Conservation (phyloP, 805 yeast genomes). For the Metschnikowia gruessii region DNA sequence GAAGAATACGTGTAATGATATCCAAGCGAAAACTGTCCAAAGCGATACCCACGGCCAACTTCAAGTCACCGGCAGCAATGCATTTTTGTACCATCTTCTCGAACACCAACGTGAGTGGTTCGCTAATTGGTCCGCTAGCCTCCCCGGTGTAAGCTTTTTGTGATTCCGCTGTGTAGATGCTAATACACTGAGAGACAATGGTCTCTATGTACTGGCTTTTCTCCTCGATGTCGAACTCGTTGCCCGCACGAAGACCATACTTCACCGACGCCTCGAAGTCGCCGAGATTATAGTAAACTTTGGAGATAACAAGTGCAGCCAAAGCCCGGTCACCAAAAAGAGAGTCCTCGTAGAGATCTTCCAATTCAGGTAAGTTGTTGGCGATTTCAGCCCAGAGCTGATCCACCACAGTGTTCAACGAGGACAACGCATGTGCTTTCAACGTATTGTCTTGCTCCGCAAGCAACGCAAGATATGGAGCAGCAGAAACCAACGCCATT, state of each 20-base stretch:
- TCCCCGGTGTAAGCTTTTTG: slow-evolving; percentile 39
- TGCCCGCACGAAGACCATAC: slow-evolving; percentile 82
- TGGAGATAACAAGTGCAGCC: slow-evolving; percentile 91
- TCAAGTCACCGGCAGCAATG: slow-evolving; percentile 63
- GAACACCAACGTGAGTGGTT: slow-evolving; percentile 64
- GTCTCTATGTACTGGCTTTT: slow-evolving; percentile 88
- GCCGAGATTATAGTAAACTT: slow-evolving; percentile 86
- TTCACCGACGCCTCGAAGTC: slow-evolving; percentile 89
- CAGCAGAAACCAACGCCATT: slow-evolving; percentile 77
- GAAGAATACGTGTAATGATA: slow-evolving; percentile 60
- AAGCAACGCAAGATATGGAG: slow-evolving; percentile 86
- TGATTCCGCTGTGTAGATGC: slow-evolving; percentile 67
- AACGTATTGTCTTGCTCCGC: slow-evolving; percentile 75
- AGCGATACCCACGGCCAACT: slow-evolving; percentile 86
- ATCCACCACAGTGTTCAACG: slow-evolving; percentile 79
- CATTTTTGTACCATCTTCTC: slow-evolving; percentile 87
- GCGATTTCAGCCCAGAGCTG: slow-evolving; percentile 98
- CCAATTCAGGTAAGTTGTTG: slow-evolving; percentile 81
- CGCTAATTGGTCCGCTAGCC: slow-evolving; percentile 42
- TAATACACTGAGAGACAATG: slow-evolving; percentile 89
- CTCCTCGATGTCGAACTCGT: slow-evolving; percentile 70
- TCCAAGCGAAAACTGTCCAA: slow-evolving; percentile 86
- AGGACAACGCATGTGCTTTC: slow-evolving; percentile 79
- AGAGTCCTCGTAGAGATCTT: slow-evolving; percentile 85
- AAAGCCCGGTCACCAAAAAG: slow-evolving; percentile 70